Evolutionary conservation across 148 eudicot species (phyloP), one percentile per base, ranked within the genome.

Genomic region (Rhododendron molle): DNA sequence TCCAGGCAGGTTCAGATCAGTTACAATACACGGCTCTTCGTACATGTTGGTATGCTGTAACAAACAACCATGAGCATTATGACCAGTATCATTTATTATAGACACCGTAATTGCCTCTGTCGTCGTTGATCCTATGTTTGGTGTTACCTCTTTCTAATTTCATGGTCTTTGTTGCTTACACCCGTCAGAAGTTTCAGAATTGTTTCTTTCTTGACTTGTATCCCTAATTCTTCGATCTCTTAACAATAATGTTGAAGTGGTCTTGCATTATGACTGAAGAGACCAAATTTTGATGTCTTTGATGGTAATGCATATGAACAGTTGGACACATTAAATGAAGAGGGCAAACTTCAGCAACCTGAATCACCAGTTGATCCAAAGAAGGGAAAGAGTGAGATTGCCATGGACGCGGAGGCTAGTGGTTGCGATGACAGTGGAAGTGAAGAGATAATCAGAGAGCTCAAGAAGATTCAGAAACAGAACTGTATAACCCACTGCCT

Each of bases 401-500:
- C 78, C 38, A 67, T 74, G 13, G 85, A 88, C 32, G 62, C 3
- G 46, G 77, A 58, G 30, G 49, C 28, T 4, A 49, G 58, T 14
- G 23, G 74, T 36, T 15, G 80, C 52, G 85, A 49, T 11, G 34
- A 62, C 14, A 84, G 65, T 56, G 76, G 43, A 18, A 72, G 56
- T 26, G 89, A 89, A 67, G 90, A 87, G 74, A 87, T 96, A 72
- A 80, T 86, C 4, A 93, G 88, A 90, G 91, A 93, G 85, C 88
- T 94, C n/a, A 90, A 88, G 76, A 82, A 92, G 32, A 81, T 96
- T 34, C 84, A 87, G 90, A 93, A 85, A 88, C 99, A 96, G 89
- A 96, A 94, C 87, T 86, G 58, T 10, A 85, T 87, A 13, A 96
- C 98, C 1, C 96, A 96, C 47, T 89, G 93, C 82, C 93, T 95